Percentiles rank a stretch among this genome's conserved stretches.
Evolutionary conservation across 2,329 filamentous ascomycete species (phyloP).

Genomic region (Sporothrix inflata): DNA sequence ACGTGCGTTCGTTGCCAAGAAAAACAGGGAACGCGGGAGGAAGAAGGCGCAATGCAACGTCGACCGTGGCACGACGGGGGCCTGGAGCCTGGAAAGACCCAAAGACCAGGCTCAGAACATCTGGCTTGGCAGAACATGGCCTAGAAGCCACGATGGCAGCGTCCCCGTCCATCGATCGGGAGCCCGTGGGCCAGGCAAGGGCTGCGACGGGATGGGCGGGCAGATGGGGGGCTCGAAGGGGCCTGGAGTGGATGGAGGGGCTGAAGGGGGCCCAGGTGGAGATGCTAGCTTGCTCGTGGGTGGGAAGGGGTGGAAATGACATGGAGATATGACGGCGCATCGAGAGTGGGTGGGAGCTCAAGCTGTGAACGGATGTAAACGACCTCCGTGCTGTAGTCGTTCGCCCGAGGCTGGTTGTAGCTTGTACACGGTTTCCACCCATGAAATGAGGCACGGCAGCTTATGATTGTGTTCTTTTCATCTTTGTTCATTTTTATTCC

Average conservation of each 20-base stretch:
- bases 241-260: not conserved
- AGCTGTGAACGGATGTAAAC: not conserved
- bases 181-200: conserved; percentile 20
- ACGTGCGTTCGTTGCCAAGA: conserved; percentile 3
- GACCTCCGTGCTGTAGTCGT: not conserved
- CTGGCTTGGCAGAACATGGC: conserved; percentile 9
- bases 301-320: not conserved
- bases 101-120: not conserved
- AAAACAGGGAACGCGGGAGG: conserved; percentile 17
- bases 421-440: not conserved
- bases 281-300: conserved; percentile 3
- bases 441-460: too few species aligned
- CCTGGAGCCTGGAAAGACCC: not conserved
- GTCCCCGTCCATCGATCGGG: not conserved
- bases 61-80: not conserved
- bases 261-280: not conserved
- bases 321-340: not conserved
- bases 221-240: not conserved
- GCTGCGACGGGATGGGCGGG: conserved; percentile 14
- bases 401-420: not conserved
- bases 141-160: not conserved
- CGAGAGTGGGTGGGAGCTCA: not conserved
- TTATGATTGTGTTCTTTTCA: not conserved
- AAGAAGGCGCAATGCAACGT: conserved; percentile 10
- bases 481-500: not conserved